Evolutionary conservation across 139 green algal species (phyloP), one percentile per base, ranked within the genome.

Genomic region (Chlorella vulgaris): DNA sequence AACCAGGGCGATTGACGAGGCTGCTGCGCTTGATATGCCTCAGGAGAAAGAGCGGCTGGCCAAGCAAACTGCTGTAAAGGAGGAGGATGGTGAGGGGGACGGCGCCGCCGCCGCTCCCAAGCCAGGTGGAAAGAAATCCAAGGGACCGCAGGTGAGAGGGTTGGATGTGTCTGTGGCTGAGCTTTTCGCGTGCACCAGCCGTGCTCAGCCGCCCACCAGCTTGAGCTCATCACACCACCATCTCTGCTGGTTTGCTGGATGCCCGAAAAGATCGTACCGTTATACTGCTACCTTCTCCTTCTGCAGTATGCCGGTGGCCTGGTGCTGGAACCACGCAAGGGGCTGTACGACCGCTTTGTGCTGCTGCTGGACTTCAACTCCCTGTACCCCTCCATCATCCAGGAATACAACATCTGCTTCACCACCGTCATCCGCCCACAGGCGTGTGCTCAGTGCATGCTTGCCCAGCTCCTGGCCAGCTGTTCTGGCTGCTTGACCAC

Each of bases 401-500:
- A 98, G 88, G 96, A 98, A 88, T 99, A 97, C 91, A 98, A 99
- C 91, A 99, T 99, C 83, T 99, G 96, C 89, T 99, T 99, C 92
- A 99, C 96, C 39, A 99, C 97, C 0, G 96, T 99, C 53, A 74
- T 85, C 42, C 90, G 92, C 1, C 79, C 79, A 39, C 65, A 84
- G 58, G 79, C 73, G 15, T 18, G 60, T 10, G 18, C 3, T 29
- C 10, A 8, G 24, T 42, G 63, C 29, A 40, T 29, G 63, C 63
- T n/a, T n/a, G n/a, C n/a, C n/a, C n/a, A n/a, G n/a, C n/a, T n/a
- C n/a, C n/a, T n/a, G 7, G 63, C 31, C 47, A 55, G n/a, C n/a
- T n/a, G n/a, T n/a, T n/a, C n/a, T n/a, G n/a, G n/a, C n/a, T n/a
- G n/a, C n/a, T n/a, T n/a, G n/a, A n/a, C n/a, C n/a, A n/a, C n/a